phyloP scores from a whole-genome alignment of 2,329 filamentous ascomycete species.

The Xylaria sp. region DNA sequence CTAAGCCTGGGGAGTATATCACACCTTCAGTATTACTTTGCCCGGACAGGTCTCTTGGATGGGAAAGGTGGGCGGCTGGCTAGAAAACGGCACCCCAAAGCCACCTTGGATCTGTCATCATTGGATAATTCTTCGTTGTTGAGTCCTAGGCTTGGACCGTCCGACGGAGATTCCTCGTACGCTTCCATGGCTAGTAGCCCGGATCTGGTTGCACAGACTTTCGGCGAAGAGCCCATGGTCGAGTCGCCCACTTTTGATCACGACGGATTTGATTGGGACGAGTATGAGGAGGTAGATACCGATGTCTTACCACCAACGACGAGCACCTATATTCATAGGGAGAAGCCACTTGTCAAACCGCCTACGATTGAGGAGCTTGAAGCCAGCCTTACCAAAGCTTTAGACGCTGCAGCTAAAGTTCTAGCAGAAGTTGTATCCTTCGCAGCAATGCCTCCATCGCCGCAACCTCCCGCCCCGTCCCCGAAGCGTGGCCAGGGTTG shows the following conservation, averaged over 20 bases:
- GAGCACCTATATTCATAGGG: constrained; percentile 91
- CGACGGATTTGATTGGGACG: constrained; percentile 64
- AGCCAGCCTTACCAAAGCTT: constrained; percentile 60
- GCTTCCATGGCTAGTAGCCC: constrained; percentile 69
- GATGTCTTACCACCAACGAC: constrained; percentile 95
- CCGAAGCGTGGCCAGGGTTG: constrained; percentile 67
- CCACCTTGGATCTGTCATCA: constrained; percentile 67
- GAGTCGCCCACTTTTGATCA: constrained; percentile 60
- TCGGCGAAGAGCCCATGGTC: constrained; percentile 53
- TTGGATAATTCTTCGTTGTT: constrained; percentile 58
- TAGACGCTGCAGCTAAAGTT: constrained; percentile 60
- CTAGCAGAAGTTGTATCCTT: constrained; percentile 68
- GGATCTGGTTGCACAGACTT: constrained; percentile 57
- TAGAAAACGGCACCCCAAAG: constrained; percentile 72
- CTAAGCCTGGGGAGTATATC: constrained; percentile 96
- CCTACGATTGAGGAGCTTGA: constrained; percentile 85
- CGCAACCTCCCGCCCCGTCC: constrained; percentile 37
- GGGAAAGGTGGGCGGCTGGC: constrained; percentile 90
- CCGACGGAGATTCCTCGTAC: constrained; percentile 69
- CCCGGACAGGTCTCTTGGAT: constrained; percentile 89
- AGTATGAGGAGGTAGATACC: constrained; percentile 72
- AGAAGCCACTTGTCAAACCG: constrained; percentile 82
- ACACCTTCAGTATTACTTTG: constrained; percentile 98
- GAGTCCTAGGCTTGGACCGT: constrained; percentile 54
- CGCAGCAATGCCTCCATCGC: constrained; percentile 21